A percentile compares a stretch with the other conserved stretches of the same genome.
Conservation (phyloP, 148 eudicot species). For the Hydrangea macrophylla region DNA sequence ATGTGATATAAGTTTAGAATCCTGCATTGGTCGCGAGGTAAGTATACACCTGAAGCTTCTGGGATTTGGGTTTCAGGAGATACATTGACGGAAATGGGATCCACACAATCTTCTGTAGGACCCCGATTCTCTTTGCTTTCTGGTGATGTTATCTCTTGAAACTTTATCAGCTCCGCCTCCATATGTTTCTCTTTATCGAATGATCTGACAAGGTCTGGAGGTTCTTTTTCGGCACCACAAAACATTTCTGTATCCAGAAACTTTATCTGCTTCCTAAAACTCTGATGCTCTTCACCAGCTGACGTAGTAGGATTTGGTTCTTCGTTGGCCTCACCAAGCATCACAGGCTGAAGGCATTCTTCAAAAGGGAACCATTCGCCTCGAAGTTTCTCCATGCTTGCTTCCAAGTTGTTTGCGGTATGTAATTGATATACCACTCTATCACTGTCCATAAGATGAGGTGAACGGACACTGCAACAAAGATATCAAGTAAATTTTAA, state of each 20-base stretch:
- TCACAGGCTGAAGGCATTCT: conserved; percentile 40
- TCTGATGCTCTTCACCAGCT: conserved; percentile 17
- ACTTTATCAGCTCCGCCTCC: conserved; percentile 22
- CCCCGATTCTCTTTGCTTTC: conserved; percentile 25
- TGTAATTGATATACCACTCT: conserved; percentile 21
- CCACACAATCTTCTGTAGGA: conserved; percentile 23
- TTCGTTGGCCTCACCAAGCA: conserved; percentile 35
- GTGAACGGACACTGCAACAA: conserved; percentile 43
- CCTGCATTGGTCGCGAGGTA: background rate
- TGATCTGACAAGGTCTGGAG: conserved; percentile 24
- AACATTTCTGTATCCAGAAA: conserved; percentile 20
- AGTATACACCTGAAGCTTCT: conserved; percentile 36
- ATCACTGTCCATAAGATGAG: conserved; percentile 28
- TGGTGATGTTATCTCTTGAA: conserved; percentile 20
- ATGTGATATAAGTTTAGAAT: background rate
- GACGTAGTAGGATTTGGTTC: conserved; percentile 22
- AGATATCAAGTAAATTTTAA: background rate
- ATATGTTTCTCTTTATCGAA: conserved; percentile 23
- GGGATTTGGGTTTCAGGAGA: conserved; percentile 32
- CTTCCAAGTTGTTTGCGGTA: conserved; percentile 22
- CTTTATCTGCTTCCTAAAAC: conserved; percentile 23
- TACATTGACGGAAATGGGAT: conserved; percentile 31
- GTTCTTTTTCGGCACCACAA: conserved; percentile 31
- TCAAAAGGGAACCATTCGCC: conserved; percentile 37
- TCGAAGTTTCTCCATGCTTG: conserved; percentile 48